These are phyloP conservation scores for Aspergillus pseudonomiae DNA, from an alignment of 2,329 filamentous ascomycete genomes.

Conservation along the genomic window DNA sequence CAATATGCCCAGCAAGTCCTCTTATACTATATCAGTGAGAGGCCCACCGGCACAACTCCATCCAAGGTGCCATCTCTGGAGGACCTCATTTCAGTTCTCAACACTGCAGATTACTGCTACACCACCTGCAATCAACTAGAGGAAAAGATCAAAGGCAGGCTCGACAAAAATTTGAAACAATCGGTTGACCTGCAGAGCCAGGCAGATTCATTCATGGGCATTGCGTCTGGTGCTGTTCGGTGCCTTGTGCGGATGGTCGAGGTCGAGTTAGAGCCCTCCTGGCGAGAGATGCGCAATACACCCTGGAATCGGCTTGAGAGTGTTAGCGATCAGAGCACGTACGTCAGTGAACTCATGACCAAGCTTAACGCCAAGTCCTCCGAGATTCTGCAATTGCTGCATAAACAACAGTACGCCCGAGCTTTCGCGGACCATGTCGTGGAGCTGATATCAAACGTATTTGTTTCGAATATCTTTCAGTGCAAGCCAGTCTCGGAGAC, in stretches of 20 bases:
- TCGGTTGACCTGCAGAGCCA: slow-evolving; percentile 89
- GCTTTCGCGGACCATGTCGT: slow-evolving; percentile 97
- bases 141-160: slow-evolving; percentile 88
- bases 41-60: slow-evolving; percentile 57
- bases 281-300: slow-evolving; percentile 96
- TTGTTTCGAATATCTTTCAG: slow-evolving; percentile 81
- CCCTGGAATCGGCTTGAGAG: slow-evolving; percentile 93
- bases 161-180: slow-evolving; percentile 75
- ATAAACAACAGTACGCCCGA: slow-evolving; percentile 90
- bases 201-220: slow-evolving; percentile 91
- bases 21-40: slow-evolving; percentile 68
- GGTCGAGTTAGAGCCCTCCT: slow-evolving; percentile 77
- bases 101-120: slow-evolving; percentile 98
- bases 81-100: slow-evolving; percentile 82
- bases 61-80: slow-evolving; percentile 61
- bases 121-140: slow-evolving; percentile 89
- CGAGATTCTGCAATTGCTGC: slow-evolving; percentile 75
- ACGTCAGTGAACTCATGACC: slow-evolving; percentile 78
- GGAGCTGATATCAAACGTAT: slow-evolving; percentile 77
- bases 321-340: slow-evolving; percentile 91
- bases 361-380: slow-evolving; percentile 71
- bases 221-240: slow-evolving; percentile 84
- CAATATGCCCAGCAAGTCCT: slow-evolving; percentile 94
- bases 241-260: slow-evolving; percentile 84
- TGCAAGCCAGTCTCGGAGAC: slow-evolving; percentile 91